Conservation (phyloP, 73 alveolate genomes). For the Paraurostyla sp. region DNA sequence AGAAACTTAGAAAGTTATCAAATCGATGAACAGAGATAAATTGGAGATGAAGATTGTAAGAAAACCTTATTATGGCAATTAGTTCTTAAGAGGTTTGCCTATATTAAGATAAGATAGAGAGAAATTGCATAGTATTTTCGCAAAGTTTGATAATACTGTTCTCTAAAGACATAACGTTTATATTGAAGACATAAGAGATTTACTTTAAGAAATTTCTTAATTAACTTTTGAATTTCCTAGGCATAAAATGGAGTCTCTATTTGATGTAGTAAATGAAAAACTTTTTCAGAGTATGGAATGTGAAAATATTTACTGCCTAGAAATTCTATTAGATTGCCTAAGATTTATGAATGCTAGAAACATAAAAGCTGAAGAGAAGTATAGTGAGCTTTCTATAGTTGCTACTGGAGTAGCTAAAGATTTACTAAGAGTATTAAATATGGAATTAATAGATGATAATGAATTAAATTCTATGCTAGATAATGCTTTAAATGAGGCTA, state of each 20-base stretch:
- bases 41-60: constrained; percentile 24
- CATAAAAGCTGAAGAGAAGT: constrained; percentile 26
- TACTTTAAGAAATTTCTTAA: constrained; percentile 34
- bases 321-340: constrained; percentile 52
- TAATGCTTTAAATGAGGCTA: constrained; percentile 35
- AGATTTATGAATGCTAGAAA: constrained; percentile 55
- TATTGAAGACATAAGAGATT: constrained; percentile 66
- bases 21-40: constrained; percentile 36
- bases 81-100: constrained; percentile 31
- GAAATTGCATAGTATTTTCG: not conserved
- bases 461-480: constrained; percentile 52
- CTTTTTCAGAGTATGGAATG: constrained; percentile 21
- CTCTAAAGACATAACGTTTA: not conserved
- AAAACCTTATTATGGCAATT: constrained; percentile 45
- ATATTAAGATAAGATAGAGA: constrained; percentile 11
- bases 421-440: constrained; percentile 38
- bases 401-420: constrained; percentile 50
- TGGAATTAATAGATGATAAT: constrained; percentile 61
- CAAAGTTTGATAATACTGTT: constrained; percentile 1
- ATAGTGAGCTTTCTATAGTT: constrained; percentile 1
- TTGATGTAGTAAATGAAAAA: constrained; percentile 57
- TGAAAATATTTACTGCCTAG: constrained; percentile 59
- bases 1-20: not conserved
- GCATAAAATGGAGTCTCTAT: constrained; percentile 44
- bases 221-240: constrained; percentile 62